A percentile compares a stretch with the other conserved stretches of the same genome.
phyloP scores from a whole-genome alignment of 371 early-diverging fungal species.

The Coemansia sp. region DNA sequence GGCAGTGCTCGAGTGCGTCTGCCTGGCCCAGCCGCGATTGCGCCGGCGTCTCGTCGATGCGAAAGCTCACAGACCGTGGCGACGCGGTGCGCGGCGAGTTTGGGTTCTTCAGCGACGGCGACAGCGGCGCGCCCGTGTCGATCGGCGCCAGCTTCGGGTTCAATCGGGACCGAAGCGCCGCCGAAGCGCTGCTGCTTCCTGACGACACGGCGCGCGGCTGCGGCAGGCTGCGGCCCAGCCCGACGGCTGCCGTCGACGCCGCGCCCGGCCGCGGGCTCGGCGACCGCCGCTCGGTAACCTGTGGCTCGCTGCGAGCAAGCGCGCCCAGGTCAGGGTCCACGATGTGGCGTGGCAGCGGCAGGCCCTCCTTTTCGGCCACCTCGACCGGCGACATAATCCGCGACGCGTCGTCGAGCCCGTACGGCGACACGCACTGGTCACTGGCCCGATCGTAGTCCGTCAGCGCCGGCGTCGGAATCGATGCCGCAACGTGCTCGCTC shows the following conservation, averaged over 20 bases:
- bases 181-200: neutral
- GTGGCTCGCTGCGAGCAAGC: constrained; percentile 17
- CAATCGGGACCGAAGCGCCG: constrained; percentile 18
- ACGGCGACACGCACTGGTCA: constrained; percentile 9
- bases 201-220: constrained; percentile 8
- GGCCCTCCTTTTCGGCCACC: constrained; percentile 43
- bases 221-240: constrained; percentile 3
- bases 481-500: neutral
- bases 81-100: constrained; percentile 37
- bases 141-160: constrained; percentile 14
- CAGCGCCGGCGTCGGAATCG: constrained; percentile 39
- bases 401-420: constrained; percentile 1
- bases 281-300: neutral
- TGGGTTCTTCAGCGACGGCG: constrained; percentile 37
- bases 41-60: constrained; percentile 29
- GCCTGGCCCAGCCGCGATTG: constrained; percentile 11
- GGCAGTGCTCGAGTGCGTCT: constrained; percentile 1
- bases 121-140: constrained; percentile 18
- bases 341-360: constrained; percentile 39
- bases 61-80: constrained; percentile 45
- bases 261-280: neutral
- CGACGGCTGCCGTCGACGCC: neutral
- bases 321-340: constrained; percentile 39
- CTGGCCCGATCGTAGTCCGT: constrained; percentile 34
- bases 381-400: constrained; percentile 50